Evolutionary conservation across 306 rosid genomes (phyloP).

Genomic region (Lagenaria siceraria): DNA sequence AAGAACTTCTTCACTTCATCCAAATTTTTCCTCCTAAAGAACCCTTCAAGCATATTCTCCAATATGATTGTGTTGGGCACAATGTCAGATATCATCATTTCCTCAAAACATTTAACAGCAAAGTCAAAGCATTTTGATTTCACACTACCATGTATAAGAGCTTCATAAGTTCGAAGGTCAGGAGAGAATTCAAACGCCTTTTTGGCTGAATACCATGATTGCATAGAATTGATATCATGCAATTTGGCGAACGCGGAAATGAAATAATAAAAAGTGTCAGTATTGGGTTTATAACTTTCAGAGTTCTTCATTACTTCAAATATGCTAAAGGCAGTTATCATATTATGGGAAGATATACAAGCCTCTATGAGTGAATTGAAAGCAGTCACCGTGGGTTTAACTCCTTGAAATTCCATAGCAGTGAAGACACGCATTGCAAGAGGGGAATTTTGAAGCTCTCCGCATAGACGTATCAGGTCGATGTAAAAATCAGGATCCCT

Average conservation of each 20-base stretch:
- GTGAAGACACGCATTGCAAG: constrained; percentile 46
- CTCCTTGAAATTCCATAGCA: constrained; percentile 51
- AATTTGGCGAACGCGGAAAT: constrained; percentile 33
- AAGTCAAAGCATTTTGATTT: constrained; percentile 25
- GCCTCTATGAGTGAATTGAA: constrained; percentile 52
- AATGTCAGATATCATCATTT: constrained; percentile 27
- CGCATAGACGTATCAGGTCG: constrained; percentile 44
- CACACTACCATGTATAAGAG: constrained; percentile 34
- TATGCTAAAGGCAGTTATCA: constrained; percentile 37
- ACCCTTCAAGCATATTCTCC: constrained; percentile 40
- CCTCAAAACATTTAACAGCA: constrained; percentile 32
- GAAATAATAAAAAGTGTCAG: constrained; percentile 31
- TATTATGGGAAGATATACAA: constrained; percentile 44
- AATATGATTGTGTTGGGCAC: constrained; percentile 33
- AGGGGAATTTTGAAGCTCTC: constrained; percentile 24
- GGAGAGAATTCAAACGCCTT: constrained; percentile 29
- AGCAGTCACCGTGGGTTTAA: constrained; percentile 31
- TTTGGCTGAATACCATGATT: constrained; percentile 49
- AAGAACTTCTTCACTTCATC: constrained; percentile 27
- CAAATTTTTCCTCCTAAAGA: constrained; percentile 30
- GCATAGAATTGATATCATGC: constrained; percentile 35
- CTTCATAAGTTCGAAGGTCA: constrained; percentile 39
- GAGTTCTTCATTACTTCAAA: constrained; percentile 60
- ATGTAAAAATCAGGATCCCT: constrained; percentile 26
- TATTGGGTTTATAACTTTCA: constrained; percentile 35